Evolutionary conservation across 805 yeast genomes (phyloP), one percentile per base, ranked within the genome.

Genomic region (Barnettozyma salicaria): DNA sequence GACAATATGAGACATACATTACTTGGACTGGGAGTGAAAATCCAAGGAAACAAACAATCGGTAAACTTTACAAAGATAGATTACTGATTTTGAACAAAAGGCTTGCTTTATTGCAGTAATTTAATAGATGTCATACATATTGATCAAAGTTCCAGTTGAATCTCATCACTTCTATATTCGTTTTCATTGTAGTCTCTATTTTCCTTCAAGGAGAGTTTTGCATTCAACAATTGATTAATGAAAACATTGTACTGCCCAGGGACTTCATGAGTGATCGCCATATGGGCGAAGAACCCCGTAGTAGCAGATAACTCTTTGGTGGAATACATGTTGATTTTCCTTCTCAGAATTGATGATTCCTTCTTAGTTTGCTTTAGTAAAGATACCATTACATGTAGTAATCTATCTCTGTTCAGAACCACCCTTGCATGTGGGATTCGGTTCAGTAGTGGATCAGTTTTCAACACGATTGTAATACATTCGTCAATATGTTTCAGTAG

Each of bases 401-500:
- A 44, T 39, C 72, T 55, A 6, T 59, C 56, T 2, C 40, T 39
- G 33, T 60, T 50, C 11, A 65, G 44, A 12, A 48, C 53, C 4
- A 50, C 42, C 12, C 34, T 34, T 16, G 51, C 45, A 26, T 52
- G 42, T n/a, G 64, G 60, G 3, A 40, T 23, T 5, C 24, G 10
- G 12, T 24, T 7, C 2, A 42, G 19, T 5, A 31, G 12, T 1
- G 46, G 44, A 17, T 48, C 57, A 4, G 59, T 43, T 11, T 33
- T 48, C 12, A 37, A 30, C 41, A 78, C 52, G 3, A 78, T 68
- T 1, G 45, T 47, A 6, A 72, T 53, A 5, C 73, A 61, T 58
- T 84, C 94, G 2, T 48, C 36, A 2, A 79, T 65, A 9, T 80
- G 56, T 12, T 59, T 53, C 17, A 44, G 50, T 50, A 76, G 56